A percentile compares a stretch with the other conserved stretches of the same genome.
phyloP scores from a whole-genome alignment of 1,139 yeast species.

The Candida frijolesensis region DNA sequence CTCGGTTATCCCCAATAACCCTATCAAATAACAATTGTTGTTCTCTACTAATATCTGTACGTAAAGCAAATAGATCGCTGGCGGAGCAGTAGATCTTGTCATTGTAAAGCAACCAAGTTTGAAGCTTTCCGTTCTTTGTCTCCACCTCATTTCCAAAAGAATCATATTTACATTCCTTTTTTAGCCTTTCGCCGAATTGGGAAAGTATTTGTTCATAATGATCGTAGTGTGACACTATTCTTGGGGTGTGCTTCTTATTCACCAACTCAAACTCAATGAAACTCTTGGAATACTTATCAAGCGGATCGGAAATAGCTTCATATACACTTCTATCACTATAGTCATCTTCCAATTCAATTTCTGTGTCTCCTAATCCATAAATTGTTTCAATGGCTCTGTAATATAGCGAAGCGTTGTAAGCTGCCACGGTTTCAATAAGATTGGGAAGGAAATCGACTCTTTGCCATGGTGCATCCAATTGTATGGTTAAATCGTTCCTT shows the following conservation, averaged over 20 bases:
- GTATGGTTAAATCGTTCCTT: slow-evolving; percentile 9
- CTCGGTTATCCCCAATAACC: slow-evolving; percentile 48
- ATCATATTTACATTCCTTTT: slow-evolving; percentile 31
- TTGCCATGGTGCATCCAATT: slow-evolving; percentile 20
- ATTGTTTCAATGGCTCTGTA: slow-evolving; percentile 45
- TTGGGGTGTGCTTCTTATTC: slow-evolving; percentile 58
- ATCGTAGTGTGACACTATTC: slow-evolving; percentile 64
- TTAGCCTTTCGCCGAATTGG: slow-evolving; percentile 19
- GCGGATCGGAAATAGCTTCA: slow-evolving; percentile 31
- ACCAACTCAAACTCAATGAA: slow-evolving; percentile 55
- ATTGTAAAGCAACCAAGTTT: slow-evolving; percentile 57
- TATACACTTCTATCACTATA: slow-evolving; percentile 42
- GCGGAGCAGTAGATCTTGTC: slow-evolving; percentile 61
- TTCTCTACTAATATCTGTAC: slow-evolving; percentile 17
- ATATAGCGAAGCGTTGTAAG: slow-evolving; percentile 51
- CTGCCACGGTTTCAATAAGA: slow-evolving; percentile 57
- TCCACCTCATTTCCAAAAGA: slow-evolving; percentile 37
- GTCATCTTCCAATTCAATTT: slow-evolving; percentile 22
- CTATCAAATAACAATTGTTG: slow-evolving; percentile 55
- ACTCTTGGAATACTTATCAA: slow-evolving; percentile 21
- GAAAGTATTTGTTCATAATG: slow-evolving; percentile 42
- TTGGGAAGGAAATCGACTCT: slow-evolving; percentile 38
- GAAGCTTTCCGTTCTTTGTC: slow-evolving; percentile 25
- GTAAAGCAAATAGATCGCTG: slow-evolving; percentile 68
- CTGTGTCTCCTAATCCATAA: slow-evolving; percentile 27